Base-by-base conservation (phyloP, 305 asterid species). In the Rubia tinctorum region DNA sequence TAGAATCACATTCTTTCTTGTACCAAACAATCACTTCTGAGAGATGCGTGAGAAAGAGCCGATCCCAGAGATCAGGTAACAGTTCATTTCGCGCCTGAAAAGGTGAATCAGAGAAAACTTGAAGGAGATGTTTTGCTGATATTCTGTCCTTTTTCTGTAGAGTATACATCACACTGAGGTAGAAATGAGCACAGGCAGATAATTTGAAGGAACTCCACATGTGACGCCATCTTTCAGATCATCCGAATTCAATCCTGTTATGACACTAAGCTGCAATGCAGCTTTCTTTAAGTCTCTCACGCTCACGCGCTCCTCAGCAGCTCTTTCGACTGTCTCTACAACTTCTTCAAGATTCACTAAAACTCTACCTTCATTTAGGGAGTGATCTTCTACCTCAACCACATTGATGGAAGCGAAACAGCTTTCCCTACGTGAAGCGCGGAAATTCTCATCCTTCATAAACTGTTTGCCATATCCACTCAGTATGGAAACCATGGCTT, bases 141-240 rank as follows among this genome's bases (percentile, higher is more conserved):
- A 80, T 85, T 45, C 83, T 76, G 25, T 90, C 92, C 65, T 90
- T 90, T 22, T 81, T 86, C 73, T 90, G 98, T 17, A 90, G 79
- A 84, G 76, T 79, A 73, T 87, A 92, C 76, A 86, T 84, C 74
- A 89, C 83, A 71, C 96, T 81, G 71, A 90, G 96, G 81, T 92
- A 92, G 76, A 92, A 86, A 84, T 89, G 98, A 78, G 96, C 93
- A 83, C 96, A 90, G 62, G 97, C 92, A 25, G 98, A 89, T 68
- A 92, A 64, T 82, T 82, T 89, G n/a, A 63, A 78, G 90, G 84
- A 63, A 90, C 84, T 71, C 95, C 93, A 49, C 88, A 86, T 2
- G 96, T 88, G 77, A 71, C 82, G 68, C 86, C 87, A 40, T 82
- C 84, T 73, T 79, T 90, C 77, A 87, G 69, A 68, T 86, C 91